Percentiles rank a stretch among this genome's conserved stretches.
phyloP scores from a whole-genome alignment of 2,329 filamentous ascomycete species.

The Hymenoscyphus fructigenus region DNA sequence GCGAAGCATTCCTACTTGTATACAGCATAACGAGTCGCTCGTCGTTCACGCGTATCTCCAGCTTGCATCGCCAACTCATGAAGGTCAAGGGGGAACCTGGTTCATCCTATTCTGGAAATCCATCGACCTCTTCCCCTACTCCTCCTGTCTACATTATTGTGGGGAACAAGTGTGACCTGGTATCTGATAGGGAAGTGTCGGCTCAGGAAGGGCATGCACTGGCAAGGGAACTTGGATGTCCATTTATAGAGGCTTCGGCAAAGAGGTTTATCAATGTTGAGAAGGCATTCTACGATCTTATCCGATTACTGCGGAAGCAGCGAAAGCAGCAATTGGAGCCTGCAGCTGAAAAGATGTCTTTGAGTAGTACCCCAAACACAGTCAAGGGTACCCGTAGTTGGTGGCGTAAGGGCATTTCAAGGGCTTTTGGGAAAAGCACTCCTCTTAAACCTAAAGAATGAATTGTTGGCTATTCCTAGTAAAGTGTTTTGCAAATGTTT shows the following conservation, averaged over 20 bases:
- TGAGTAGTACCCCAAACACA: background rate
- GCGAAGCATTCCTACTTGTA: constrained; percentile 8
- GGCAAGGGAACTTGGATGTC: constrained; percentile 84
- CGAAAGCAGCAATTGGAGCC: constrained; percentile 38
- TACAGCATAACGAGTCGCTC: constrained; percentile 9
- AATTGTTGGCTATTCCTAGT: background rate
- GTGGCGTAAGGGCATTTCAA: constrained; percentile 6
- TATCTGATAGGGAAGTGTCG: constrained; percentile 89
- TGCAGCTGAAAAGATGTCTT: background rate
- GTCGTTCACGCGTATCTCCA: constrained; percentile 1
- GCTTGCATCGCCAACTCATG: constrained; percentile 2
- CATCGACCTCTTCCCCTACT: no score
- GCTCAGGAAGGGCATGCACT: constrained; percentile 89
- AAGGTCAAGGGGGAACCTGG: background rate
- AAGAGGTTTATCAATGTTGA: constrained; percentile 97
- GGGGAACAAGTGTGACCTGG: constrained; percentile 92
- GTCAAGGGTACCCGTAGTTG: background rate
- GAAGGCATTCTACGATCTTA: constrained; percentile 94
- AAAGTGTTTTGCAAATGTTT: constrained; percentile 9
- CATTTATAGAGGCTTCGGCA: constrained; percentile 90
- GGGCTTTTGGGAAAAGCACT: background rate
- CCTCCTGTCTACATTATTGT: constrained; percentile 53
- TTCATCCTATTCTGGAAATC: background rate
- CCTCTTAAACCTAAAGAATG: constrained; percentile 1
- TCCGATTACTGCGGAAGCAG: constrained; percentile 79